Evolutionary conservation across 768 basidiomycete species (phyloP), one percentile per base, ranked within the genome.

Genomic region (Lactarius hatsudake): DNA sequence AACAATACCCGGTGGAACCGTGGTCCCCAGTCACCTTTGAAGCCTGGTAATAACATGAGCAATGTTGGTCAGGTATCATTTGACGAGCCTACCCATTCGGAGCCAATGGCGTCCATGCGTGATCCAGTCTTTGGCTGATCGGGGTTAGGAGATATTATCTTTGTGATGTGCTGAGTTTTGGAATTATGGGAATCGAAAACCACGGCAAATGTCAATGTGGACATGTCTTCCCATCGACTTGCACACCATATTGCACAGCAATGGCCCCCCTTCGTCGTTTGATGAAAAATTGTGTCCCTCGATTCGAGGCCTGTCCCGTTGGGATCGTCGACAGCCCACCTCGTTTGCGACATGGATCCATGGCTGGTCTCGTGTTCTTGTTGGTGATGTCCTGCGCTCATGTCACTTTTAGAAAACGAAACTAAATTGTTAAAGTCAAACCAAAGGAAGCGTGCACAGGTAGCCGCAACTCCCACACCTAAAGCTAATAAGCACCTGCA

Each of bases 191-290:
- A 60, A 36, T 76, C 71, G 26, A 4, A 4, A 53, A 3, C 81
- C 76, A 0, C 84, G 80, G 68, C 86, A 87, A 64, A 81, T 82
- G 68, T 83, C 85, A 36, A 87, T 74, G 71, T 87, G 86, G 0
- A 77, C 76, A 61, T 87, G 86, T 15, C 87, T 74, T 1, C 86
- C 87, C 75, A 86, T 77, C 18, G 81, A 75, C 1, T 79, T 77
- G 69, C 85, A 87, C 32, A 84, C 72, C n/a, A 86, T 76, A 58
- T 79, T 86, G 71, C 87, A 87, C 77, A 87, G 78, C 83, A 87
- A 83, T 0, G 85, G 86, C 0, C 85, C 85, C 3, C 86, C 85
- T 42, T 84, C 82, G 61, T 86, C 84, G 28, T 80, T 79, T 0
- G 80, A 69, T 15, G 79, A 81, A 71, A 85, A 87, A 64, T 80